phyloP scores from a whole-genome alignment of 2,329 filamentous ascomycete species.

The Claviceps pusilla region DNA sequence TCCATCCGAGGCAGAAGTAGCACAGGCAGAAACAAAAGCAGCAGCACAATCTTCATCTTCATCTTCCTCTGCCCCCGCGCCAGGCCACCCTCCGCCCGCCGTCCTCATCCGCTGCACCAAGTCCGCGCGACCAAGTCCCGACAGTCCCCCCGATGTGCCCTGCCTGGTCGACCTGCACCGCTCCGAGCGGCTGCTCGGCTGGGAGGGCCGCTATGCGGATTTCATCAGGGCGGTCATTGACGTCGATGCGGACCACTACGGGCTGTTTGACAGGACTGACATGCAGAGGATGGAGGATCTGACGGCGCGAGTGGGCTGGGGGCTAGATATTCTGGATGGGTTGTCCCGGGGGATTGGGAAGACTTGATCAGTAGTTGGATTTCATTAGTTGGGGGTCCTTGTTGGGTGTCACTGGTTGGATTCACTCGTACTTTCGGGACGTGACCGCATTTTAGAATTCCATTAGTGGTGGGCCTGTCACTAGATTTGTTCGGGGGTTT shows the following conservation, averaged over 20 bases:
- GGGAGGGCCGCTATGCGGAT: slow-evolving; percentile 13
- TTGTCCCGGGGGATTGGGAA: not conserved
- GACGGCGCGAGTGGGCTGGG: slow-evolving; percentile 6
- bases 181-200: slow-evolving; percentile 14
- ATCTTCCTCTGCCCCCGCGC: not conserved
- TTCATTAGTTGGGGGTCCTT: too few species aligned
- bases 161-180: slow-evolving; percentile 14
- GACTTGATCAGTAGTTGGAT: too few species aligned
- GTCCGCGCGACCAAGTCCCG: not conserved
- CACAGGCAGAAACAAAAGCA: not conserved
- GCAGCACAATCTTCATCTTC: too few species aligned
- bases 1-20: not conserved
- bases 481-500: too few species aligned
- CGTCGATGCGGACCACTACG: slow-evolving; percentile 14
- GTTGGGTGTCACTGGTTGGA: too few species aligned
- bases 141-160: slow-evolving; percentile 1
- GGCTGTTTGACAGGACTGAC: slow-evolving; percentile 11
- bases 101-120: slow-evolving; percentile 12
- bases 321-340: slow-evolving; percentile 5
- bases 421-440: too few species aligned
- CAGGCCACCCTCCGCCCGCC: slow-evolving; percentile 10
- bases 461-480: too few species aligned
- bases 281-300: slow-evolving; percentile 5
- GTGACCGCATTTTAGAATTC: too few species aligned
- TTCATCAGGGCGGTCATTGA: slow-evolving; percentile 17